Evolutionary conservation across 176 grass and related monocot species (phyloP).

Genomic region (Thinopyrum elongatum): DNA sequence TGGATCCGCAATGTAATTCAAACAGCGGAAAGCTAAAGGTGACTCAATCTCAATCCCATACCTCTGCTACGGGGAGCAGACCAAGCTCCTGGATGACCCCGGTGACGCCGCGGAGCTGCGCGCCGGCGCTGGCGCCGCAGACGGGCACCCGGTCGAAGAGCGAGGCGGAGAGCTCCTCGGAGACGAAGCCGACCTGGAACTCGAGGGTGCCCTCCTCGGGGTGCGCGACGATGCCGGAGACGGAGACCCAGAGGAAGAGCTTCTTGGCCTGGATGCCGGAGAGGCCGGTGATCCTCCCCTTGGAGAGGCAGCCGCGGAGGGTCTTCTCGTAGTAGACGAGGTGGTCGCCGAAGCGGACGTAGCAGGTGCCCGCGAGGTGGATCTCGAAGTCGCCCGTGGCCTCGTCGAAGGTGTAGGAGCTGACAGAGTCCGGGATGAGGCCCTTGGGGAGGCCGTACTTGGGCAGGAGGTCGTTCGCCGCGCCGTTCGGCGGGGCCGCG

Average conservation of each 20-base stretch:
- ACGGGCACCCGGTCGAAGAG: conserved; percentile 50
- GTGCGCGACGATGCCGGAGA: conserved; percentile 57
- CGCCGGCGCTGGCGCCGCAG: conserved; percentile 39
- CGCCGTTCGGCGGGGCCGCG: neutral
- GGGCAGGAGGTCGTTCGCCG: conserved; percentile 56
- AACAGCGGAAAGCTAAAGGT: neutral
- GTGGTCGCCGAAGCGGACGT: conserved; percentile 57
- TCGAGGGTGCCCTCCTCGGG: conserved; percentile 44
- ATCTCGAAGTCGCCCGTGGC: conserved; percentile 57
- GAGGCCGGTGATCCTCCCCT: conserved; percentile 53
- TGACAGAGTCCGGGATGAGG: conserved; percentile 63
- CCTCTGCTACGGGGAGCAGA: conserved; percentile 56
- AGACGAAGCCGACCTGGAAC: conserved; percentile 64
- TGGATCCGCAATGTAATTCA: neutral
- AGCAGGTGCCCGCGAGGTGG: conserved; percentile 63
- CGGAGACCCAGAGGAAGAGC: conserved; percentile 70
- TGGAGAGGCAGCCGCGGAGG: conserved; percentile 49
- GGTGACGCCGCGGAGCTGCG: conserved; percentile 38
- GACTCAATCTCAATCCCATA: neutral
- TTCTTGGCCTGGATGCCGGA: conserved; percentile 80
- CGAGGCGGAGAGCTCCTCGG: conserved; percentile 35
- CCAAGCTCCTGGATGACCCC: conserved; percentile 55
- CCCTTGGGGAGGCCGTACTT: conserved; percentile 73
- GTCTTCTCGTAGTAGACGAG: conserved; percentile 63
- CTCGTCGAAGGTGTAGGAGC: conserved; percentile 53